Evolutionary conservation across 495 filamentous ascomycete species (phyloP).

Genomic region (Astrocystis sublimbata): DNA sequence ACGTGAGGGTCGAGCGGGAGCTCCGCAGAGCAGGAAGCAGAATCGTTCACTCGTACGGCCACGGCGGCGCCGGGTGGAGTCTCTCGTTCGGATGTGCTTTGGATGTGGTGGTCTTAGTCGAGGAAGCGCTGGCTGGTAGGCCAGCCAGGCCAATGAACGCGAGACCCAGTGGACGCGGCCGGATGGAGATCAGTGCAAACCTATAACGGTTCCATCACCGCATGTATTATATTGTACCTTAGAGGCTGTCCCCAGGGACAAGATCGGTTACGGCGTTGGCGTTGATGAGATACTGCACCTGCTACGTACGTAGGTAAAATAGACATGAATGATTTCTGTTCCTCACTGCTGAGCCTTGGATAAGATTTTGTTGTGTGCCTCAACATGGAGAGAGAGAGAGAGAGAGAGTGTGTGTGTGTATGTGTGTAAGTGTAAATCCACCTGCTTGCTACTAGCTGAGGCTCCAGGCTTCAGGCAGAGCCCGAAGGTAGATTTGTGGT

Average conservation of each 20-base stretch:
- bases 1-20: conserved; percentile 51
- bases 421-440: too few species aligned
- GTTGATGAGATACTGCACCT: not conserved
- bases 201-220: not conserved
- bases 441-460: too few species aligned
- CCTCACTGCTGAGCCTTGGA: too few species aligned
- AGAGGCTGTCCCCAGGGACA: not conserved
- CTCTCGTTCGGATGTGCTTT: conserved; percentile 47
- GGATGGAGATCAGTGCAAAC: conserved; percentile 22
- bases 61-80: conserved; percentile 51
- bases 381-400: too few species aligned
- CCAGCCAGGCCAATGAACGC: conserved; percentile 32
- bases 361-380: not conserved
- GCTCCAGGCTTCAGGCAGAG: too few species aligned
- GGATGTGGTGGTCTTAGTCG: conserved; percentile 39
- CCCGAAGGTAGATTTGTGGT: too few species aligned
- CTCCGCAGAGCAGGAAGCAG: conserved; percentile 32
- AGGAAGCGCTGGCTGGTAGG: conserved; percentile 34
- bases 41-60: conserved; percentile 53
- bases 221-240: not conserved
- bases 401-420: too few species aligned
- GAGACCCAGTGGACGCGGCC: conserved; percentile 21
- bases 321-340: not conserved
- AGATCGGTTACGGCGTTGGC: conserved; percentile 5
- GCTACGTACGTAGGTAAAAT: not conserved